phyloP scores from a whole-genome alignment of 2,329 filamentous ascomycete species.

The Colletotrichum coccodes region DNA sequence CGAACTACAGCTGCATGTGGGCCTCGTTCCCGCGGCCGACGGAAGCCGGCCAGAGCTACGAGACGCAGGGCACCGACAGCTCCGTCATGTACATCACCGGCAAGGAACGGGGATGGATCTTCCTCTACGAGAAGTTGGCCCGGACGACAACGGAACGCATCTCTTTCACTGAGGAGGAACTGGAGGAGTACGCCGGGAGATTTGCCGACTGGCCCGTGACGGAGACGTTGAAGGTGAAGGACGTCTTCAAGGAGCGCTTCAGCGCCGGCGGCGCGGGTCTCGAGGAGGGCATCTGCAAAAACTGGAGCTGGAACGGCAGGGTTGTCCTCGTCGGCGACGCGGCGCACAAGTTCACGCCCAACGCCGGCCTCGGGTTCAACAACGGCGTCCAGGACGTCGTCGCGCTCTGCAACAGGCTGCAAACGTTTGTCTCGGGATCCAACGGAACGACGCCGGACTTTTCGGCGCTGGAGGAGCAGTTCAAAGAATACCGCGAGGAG shows the following conservation, averaged over 20 bases:
- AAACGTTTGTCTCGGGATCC: not conserved
- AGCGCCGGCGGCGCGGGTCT: slow-evolving; percentile 44
- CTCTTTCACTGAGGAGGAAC: slow-evolving; percentile 39
- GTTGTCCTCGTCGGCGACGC: slow-evolving; percentile 49
- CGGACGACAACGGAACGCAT: slow-evolving; percentile 38
- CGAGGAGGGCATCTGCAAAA: slow-evolving; percentile 47
- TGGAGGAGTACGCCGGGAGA: slow-evolving; percentile 36
- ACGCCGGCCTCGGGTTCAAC: slow-evolving; percentile 46
- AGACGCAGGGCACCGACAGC: slow-evolving; percentile 42
- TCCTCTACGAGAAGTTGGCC: slow-evolving; percentile 44
- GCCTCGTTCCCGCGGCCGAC: slow-evolving; percentile 40
- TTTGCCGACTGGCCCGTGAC: slow-evolving; percentile 42
- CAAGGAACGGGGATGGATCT: slow-evolving; percentile 42
- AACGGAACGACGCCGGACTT: not conserved
- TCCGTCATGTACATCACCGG: slow-evolving; percentile 44
- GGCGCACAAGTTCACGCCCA: slow-evolving; percentile 50
- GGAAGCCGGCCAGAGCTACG: slow-evolving; percentile 38
- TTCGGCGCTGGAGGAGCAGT: slow-evolving; percentile 22
- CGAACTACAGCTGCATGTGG: slow-evolving; percentile 47
- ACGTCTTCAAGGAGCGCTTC: slow-evolving; percentile 40
- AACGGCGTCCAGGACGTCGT: slow-evolving; percentile 46
- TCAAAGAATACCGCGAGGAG: slow-evolving; percentile 35
- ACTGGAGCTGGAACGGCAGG: slow-evolving; percentile 47
- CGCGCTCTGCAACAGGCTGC: slow-evolving; percentile 41
- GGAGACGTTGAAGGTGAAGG: slow-evolving; percentile 39